Conservation (phyloP, 257 asterid species). For the Solanum raphanifolium region DNA sequence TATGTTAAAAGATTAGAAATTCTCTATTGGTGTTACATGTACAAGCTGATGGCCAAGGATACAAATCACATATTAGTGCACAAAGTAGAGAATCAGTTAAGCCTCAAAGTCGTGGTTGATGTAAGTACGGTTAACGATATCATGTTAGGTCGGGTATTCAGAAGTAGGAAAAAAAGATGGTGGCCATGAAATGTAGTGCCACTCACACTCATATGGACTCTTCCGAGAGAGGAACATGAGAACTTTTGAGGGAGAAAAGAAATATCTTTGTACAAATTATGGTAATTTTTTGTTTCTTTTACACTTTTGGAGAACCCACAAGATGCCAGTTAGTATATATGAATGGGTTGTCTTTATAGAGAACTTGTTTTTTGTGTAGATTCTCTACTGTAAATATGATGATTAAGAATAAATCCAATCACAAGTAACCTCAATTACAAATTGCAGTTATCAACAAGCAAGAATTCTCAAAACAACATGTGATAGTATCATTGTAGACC, state of each 20-base stretch:
- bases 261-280: background rate
- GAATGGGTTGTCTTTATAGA: background rate
- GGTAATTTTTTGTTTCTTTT: background rate
- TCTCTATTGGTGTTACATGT: background rate
- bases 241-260: background rate
- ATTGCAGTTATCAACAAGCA: background rate
- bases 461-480: background rate
- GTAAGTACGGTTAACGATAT: background rate
- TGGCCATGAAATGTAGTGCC: background rate
- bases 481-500: background rate
- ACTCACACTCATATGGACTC: background rate
- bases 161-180: background rate
- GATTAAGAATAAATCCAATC: background rate
- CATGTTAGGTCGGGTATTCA: background rate
- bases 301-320: background rate
- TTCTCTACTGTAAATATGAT: background rate
- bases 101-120: background rate
- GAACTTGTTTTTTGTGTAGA: background rate
- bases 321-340: background rate
- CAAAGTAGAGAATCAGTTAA: background rate
- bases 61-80: background rate
- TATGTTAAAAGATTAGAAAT: background rate
- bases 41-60: background rate
- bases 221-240: background rate
- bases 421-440: background rate